These are phyloP conservation scores for Colletotrichum viniferum DNA, from an alignment of 2,329 filamentous ascomycete genomes.

Conservation along the genomic window DNA sequence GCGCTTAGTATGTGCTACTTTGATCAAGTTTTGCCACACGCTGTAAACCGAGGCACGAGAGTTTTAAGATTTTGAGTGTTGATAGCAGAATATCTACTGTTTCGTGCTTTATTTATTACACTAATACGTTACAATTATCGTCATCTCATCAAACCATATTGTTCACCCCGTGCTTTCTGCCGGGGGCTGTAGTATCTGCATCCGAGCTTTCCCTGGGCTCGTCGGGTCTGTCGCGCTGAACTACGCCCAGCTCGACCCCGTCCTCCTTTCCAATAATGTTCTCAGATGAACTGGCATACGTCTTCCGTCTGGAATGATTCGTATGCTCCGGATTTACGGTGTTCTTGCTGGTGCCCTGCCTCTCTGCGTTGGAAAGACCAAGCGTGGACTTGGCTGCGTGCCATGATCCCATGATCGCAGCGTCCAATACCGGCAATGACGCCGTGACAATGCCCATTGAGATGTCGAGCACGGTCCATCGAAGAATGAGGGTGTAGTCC, in stretches of 20 bases:
- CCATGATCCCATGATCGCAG: constrained; percentile 21
- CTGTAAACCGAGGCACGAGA: not conserved
- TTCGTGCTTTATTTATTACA: not conserved
- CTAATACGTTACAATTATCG: not conserved
- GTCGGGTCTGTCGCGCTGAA: not conserved
- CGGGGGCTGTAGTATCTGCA: not conserved
- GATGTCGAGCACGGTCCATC: constrained; percentile 31
- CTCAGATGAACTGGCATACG: not conserved
- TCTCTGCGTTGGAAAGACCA: not conserved
- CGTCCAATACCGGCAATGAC: constrained; percentile 32
- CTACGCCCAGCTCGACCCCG: not conserved
- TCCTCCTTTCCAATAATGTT: constrained; percentile 2
- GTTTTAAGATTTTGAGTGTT: not conserved
- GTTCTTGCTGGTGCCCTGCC: not conserved
- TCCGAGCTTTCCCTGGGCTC: not conserved
- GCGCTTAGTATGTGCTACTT: not conserved
- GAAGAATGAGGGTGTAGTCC: constrained; percentile 25
- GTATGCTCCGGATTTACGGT: not conserved
- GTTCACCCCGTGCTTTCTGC: not conserved
- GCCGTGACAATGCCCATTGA: constrained; percentile 31
- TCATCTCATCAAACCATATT: not conserved
- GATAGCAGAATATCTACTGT: not conserved
- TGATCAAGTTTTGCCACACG: not conserved
- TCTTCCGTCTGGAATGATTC: not conserved
- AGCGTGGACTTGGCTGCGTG: not conserved